Conservation (phyloP, 2,329 filamentous ascomycete genomes). For the Xylaria multiplex region DNA sequence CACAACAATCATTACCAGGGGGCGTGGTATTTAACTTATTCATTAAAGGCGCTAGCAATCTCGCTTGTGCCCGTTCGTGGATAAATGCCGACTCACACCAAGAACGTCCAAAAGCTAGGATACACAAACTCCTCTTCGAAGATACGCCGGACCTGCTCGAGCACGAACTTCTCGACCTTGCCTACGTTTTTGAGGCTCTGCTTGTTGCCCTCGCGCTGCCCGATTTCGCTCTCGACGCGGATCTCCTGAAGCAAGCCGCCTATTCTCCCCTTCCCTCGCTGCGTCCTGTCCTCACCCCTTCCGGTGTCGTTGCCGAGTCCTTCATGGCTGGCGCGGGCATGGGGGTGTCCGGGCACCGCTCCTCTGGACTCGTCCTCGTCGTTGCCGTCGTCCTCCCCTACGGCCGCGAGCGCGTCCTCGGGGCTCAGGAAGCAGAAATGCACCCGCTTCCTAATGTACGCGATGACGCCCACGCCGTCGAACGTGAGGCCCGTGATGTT, state of each 20-base stretch:
- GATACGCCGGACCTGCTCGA: conserved; percentile 95
- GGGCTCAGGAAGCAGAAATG: conserved; percentile 96
- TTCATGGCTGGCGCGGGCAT: conserved; percentile 24
- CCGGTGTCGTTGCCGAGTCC: conserved; percentile 33
- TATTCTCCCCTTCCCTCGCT: conserved; percentile 50
- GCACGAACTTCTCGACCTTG: conserved; percentile 96
- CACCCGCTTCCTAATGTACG: conserved; percentile 86
- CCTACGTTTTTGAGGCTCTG: conserved; percentile 98
- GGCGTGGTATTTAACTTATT: background rate
- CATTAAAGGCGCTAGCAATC: background rate
- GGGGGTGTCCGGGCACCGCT: conserved; percentile 35
- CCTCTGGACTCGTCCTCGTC: conserved; percentile 22
- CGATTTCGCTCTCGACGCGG: conserved; percentile 96
- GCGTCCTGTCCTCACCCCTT: conserved; percentile 40
- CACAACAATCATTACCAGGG: too few relatives aligned
- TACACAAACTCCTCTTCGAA: conserved; percentile 99
- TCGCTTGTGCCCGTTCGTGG: background rate
- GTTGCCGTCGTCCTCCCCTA: conserved; percentile 61
- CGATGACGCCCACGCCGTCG: conserved; percentile 91
- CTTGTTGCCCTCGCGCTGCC: conserved; percentile 87
- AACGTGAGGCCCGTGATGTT: conserved; percentile 96
- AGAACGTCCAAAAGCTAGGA: conserved; percentile 97
- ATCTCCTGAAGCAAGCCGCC: conserved; percentile 91
- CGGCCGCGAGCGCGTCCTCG: conserved; percentile 84
- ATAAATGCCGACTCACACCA: conserved; percentile 67